A percentile compares a stretch with the other conserved stretches of the same genome.
Conservation (phyloP, 2,329 filamentous ascomycete genomes). For the Nigrograna mackinnonii region DNA sequence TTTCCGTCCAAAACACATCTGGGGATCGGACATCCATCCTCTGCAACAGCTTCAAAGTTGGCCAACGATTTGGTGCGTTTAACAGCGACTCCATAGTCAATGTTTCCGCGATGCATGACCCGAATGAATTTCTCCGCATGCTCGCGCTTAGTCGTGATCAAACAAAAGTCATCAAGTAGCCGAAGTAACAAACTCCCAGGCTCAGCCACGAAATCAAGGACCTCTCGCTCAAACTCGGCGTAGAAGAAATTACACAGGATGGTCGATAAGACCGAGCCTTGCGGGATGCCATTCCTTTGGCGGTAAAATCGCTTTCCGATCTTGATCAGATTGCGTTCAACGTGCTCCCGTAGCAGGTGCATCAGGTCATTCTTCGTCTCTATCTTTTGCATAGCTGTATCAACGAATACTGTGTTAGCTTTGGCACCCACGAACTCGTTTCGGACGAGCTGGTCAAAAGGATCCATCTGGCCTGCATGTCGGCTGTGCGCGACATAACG, state of each 20-base stretch:
- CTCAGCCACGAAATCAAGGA: constrained; percentile 68
- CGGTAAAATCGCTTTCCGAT: constrained; percentile 87
- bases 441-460: constrained; percentile 37
- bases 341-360: constrained; percentile 74
- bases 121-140: constrained; percentile 75
- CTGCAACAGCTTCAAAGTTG: constrained; percentile 74
- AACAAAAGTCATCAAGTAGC: constrained; percentile 89
- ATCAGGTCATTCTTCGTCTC: constrained; percentile 66
- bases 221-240: constrained; percentile 75
- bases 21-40: constrained; percentile 48
- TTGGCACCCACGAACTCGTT: constrained; percentile 37
- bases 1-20: constrained; percentile 43
- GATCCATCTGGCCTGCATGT: constrained; percentile 27
- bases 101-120: constrained; percentile 78
- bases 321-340: constrained; percentile 83
- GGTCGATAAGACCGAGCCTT: constrained; percentile 87
- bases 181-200: constrained; percentile 71
- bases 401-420: constrained; percentile 75
- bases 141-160: constrained; percentile 72
- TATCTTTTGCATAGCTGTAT: constrained; percentile 63
- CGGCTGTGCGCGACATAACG: constrained; percentile 46
- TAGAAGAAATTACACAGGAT: constrained; percentile 96
- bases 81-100: constrained; percentile 79
- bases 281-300: constrained; percentile 87
- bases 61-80: constrained; percentile 78